Evolutionary conservation across 2,329 filamentous ascomycete genomes (phyloP), one percentile per base, ranked within the genome.

Genomic region (Beauveria asiatica): DNA sequence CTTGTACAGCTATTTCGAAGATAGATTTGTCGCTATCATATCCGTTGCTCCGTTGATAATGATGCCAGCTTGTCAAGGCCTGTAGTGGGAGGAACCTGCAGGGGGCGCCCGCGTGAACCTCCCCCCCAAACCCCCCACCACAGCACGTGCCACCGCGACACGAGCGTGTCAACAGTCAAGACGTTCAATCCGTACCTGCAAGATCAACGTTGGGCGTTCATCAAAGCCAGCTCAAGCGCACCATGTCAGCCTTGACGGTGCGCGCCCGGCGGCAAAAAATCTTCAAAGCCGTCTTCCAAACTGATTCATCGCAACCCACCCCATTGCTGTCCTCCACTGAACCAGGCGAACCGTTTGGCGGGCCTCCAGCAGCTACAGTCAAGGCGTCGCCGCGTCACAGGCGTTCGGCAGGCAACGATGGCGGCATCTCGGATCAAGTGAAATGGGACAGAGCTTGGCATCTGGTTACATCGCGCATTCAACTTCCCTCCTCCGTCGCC

Each of bases 391-490:
- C 64, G 27, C 65, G 67, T 17, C 60, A 55, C 62, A 67, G 65
- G 52, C 63, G 56, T 37, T 49, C 41, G 37, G 59, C 42, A 13
- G 57, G 13, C 52, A 51, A 49, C 49, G 50, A 57, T 49, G 39
- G 10, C 46, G 30, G 25, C 23, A 65, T 68, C 39, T 72, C 74
- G 62, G 78, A 84, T 64, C 84, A 86, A 70, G 75, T 78, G 58
- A 77, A 76, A 63, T 85, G 80, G 77, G 83, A 86, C 67, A 75
- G 80, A 63, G 82, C 84, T 61, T 87, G 85, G 85, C 81, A 84
- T 67, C 72, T 76, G 30, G 83, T 86, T 62, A 86, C 83, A 17
- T 76, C 80, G 33, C 75, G 75, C 39, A 80, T 87, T 50, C 76
- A 78, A 51, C 74, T 87, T 23, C 81, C 83, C 9, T 70, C 77